phyloP scores from a whole-genome alignment of 2,329 filamentous ascomycete genomes.

The Endoconidiophora laricicola region DNA sequence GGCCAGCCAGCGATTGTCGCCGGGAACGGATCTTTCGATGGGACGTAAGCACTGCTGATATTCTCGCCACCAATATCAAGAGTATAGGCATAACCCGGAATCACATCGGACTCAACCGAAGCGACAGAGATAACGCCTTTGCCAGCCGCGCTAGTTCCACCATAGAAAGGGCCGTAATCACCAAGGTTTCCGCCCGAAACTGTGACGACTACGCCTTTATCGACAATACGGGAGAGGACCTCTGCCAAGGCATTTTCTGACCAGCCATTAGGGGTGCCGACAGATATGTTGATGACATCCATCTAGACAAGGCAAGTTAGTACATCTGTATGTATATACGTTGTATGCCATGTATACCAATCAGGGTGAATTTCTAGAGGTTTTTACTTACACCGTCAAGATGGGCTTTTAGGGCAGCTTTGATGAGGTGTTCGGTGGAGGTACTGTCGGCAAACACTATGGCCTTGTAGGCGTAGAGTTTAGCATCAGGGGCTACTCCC shows the following conservation, averaged over 20 bases:
- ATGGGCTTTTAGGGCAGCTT: conserved; percentile 21
- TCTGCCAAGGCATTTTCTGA: conserved; percentile 26
- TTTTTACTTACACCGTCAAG: conserved; percentile 19
- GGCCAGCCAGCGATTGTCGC: conserved; percentile 22
- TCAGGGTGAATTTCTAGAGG: neutral
- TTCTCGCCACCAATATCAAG: conserved; percentile 18
- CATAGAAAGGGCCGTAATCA: conserved; percentile 29
- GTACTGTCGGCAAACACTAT: conserved; percentile 3
- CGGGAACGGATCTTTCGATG: conserved; percentile 28
- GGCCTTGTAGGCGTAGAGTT: conserved; percentile 13
- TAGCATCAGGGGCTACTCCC: conserved; percentile 17
- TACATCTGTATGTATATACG: conserved; percentile 14
- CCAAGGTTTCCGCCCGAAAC: conserved; percentile 36
- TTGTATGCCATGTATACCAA: no score
- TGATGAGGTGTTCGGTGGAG: conserved; percentile 18
- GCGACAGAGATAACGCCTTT: conserved; percentile 27
- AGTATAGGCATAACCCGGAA: conserved; percentile 33
- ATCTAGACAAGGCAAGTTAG: neutral
- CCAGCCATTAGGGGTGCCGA: conserved; percentile 20
- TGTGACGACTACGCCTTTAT: conserved; percentile 31
- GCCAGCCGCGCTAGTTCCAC: conserved; percentile 24
- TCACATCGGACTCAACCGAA: conserved; percentile 18
- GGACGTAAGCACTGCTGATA: neutral
- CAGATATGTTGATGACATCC: conserved; percentile 23
- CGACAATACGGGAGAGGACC: conserved; percentile 25